A percentile compares a stretch with the other conserved stretches of the same genome.
phyloP scores from a whole-genome alignment of 192 early-diverging fungal genomes.

The Powellomyces hirtus region DNA sequence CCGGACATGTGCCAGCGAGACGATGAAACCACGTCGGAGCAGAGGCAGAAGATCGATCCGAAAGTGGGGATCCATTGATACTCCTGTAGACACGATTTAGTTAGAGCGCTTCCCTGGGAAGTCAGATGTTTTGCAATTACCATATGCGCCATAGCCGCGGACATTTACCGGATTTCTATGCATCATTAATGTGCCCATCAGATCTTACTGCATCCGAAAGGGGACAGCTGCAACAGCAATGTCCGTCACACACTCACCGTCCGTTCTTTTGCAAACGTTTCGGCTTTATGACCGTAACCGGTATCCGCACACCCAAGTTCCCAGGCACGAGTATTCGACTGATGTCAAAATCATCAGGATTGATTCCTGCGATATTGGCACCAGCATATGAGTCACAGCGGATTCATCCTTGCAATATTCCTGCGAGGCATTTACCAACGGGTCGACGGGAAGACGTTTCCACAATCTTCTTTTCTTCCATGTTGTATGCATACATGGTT shows the following conservation, averaged over 20 bases:
- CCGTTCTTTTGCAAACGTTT: no score
- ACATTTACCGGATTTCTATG: conserved; percentile 7
- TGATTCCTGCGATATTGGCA: no score
- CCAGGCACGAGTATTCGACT: conserved; percentile 10
- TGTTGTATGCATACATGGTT: conserved; percentile 10
- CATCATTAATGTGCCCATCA: no score
- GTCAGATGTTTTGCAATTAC: background rate
- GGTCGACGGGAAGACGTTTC: background rate
- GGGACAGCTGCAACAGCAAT: no score
- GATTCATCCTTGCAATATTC: no score
- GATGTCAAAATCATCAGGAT: background rate
- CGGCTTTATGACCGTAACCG: no score
- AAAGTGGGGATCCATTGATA: conserved; percentile 19
- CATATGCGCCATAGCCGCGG: conserved; percentile 25
- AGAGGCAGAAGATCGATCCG: conserved; percentile 23
- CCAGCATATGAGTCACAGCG: no score
- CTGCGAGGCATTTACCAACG: no score
- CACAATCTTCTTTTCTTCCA: background rate
- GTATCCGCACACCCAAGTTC: conserved; percentile 7
- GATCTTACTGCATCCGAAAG: no score
- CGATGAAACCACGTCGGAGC: conserved; percentile 24
- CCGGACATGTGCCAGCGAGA: conserved; percentile 36
- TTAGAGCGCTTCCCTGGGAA: no score
- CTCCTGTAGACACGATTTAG: no score
- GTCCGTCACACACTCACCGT: no score